Base-by-base conservation (phyloP, 2,329 filamentous ascomycete species). In the Trichoderma simmonsii region DNA sequence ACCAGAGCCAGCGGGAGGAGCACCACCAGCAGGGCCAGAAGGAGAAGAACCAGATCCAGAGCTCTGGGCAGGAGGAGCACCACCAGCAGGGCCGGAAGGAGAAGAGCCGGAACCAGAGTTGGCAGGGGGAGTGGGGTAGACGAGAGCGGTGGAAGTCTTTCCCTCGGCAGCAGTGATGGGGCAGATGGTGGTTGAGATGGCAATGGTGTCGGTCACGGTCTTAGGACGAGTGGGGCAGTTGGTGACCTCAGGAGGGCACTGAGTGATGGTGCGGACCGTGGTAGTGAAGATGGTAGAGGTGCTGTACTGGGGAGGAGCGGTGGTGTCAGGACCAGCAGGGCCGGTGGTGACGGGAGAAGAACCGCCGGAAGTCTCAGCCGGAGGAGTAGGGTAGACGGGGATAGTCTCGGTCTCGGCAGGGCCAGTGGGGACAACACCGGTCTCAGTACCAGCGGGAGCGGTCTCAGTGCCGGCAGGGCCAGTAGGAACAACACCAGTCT, bases 191-290 rank as follows among this genome's bases (percentile, higher is more conserved):
- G 81, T 83, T 70, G 81, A 81, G 76, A 81, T 75, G 68, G 80
- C 77, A 66, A 81, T 72, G 73, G 81, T 81, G 77, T 81, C 78
- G 63, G 82, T 83, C 66, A 81, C 73, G 64, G 80, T 76, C 72
- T 79, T 81, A 76, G 79, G 79, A 74, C 78, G 78, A 43, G 79
- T 80, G 72, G 87, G 87, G 87, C 90, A 92, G 88, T 91, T 78
- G 80, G 87, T 86, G 78, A 91, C 88, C 73, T 85, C 84, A 68
- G 88, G 83, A 73, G 82, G 84, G 84, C 89, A 91, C 72, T 85
- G 85, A 81, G 87, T 90, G 85, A 91, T 83, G 82, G 89, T 91
- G 79, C 87, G 82, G 79, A 89, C 82, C 77, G 85, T 84, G 79
- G 88, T 90, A 76, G 83, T 80, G 85, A 86, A 89, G 84, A 90